A percentile compares a stretch with the other conserved stretches of the same genome.
phyloP scores from a whole-genome alignment of 148 eudicot species.

The Camellia sinensis region DNA sequence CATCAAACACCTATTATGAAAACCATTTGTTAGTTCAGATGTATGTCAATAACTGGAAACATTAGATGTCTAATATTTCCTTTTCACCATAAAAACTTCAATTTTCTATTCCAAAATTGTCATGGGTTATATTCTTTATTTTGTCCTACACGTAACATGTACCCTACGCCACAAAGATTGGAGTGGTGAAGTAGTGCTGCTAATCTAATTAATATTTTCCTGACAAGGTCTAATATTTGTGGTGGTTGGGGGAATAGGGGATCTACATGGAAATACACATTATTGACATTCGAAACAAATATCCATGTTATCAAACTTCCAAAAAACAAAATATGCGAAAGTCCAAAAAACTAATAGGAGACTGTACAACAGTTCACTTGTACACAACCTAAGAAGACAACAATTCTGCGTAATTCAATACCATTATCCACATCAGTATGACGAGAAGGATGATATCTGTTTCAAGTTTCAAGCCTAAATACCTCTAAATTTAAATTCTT shows the following conservation, averaged over 20 bases:
- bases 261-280: not conserved
- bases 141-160: not conserved
- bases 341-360: no score
- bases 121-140: not conserved
- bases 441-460: not conserved
- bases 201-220: not conserved
- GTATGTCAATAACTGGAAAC: not conserved
- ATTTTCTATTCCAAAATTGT: not conserved
- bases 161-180: not conserved
- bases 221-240: not conserved
- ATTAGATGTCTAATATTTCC: not conserved
- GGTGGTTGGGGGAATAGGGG: not conserved
- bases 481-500: not conserved
- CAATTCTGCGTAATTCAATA: not conserved
- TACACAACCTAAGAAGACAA: no score
- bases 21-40: not conserved
- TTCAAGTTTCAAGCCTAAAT: not conserved
- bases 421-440: not conserved
- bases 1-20: constrained; percentile 79
- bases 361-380: no score
- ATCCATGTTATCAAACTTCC: not conserved
- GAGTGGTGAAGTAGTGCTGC: not conserved
- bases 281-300: not conserved
- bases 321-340: not conserved
- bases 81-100: not conserved